Evolutionary conservation across 2,329 filamentous ascomycete species (phyloP).

Genomic region (Elsinoe batatas): DNA sequence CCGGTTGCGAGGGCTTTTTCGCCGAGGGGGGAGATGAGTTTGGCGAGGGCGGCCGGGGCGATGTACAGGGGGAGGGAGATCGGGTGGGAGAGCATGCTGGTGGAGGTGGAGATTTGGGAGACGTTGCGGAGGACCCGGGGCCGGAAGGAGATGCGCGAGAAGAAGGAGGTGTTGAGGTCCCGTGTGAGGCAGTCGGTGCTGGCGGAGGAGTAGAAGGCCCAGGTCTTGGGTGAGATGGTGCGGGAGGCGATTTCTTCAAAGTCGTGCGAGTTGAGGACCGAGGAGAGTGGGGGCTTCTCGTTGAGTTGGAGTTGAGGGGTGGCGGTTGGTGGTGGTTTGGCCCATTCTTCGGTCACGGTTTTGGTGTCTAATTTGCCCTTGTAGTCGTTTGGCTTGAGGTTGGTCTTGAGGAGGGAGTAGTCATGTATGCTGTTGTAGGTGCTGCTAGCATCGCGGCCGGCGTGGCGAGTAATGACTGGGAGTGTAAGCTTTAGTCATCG

Average conservation of each 20-base stretch:
- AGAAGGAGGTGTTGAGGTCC: slow-evolving; percentile 33
- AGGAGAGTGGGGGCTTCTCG: slow-evolving; percentile 36
- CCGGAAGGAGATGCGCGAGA: slow-evolving; percentile 37
- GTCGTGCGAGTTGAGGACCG: slow-evolving; percentile 39
- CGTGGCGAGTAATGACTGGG: slow-evolving; percentile 40
- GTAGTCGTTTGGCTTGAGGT: slow-evolving; percentile 34
- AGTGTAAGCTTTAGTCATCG: not conserved
- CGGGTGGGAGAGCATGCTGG: slow-evolving; percentile 26
- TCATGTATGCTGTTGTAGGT: slow-evolving; percentile 45
- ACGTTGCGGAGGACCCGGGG: slow-evolving; percentile 38
- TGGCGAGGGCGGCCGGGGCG: slow-evolving; percentile 29
- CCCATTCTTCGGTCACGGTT: slow-evolving; percentile 22
- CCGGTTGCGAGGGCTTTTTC: slow-evolving; percentile 29
- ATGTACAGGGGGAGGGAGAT: slow-evolving; percentile 29
- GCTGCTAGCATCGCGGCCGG: slow-evolving; percentile 45
- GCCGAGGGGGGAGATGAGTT: slow-evolving; percentile 30
- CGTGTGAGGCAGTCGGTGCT: slow-evolving; percentile 42
- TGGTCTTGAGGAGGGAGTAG: slow-evolving; percentile 32
- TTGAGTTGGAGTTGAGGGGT: slow-evolving; percentile 24
- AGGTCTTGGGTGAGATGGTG: slow-evolving; percentile 31
- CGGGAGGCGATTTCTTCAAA: slow-evolving; percentile 34
- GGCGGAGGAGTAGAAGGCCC: slow-evolving; percentile 41
- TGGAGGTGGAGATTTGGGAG: slow-evolving; percentile 25
- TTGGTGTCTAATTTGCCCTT: slow-evolving; percentile 26
- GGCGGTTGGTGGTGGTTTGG: slow-evolving; percentile 23